Percentiles rank a stretch among this genome's conserved stretches.
phyloP scores from a whole-genome alignment of 345 rosid genomes.

The Alliaria petiolata region DNA sequence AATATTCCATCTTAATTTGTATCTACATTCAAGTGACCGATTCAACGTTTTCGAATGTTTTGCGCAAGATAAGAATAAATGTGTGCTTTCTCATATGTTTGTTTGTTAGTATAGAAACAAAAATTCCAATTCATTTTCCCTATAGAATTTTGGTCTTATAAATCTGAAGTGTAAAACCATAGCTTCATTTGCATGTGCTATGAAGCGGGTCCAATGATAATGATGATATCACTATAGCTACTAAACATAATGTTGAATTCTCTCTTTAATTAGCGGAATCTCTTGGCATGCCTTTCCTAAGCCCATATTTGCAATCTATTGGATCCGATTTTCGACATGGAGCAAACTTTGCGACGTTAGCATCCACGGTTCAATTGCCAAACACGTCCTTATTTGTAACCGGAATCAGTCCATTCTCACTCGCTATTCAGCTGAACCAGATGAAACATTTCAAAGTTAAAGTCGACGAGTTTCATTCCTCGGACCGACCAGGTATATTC shows the following conservation, averaged over 20 bases:
- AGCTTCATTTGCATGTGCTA: too few species aligned
- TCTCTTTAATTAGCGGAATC: conserved; percentile 80
- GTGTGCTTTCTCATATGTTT: too few species aligned
- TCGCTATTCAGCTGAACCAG: conserved; percentile 79
- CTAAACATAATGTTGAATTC: background rate
- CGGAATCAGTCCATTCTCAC: conserved; percentile 72
- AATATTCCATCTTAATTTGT: background rate
- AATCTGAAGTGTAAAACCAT: too few species aligned
- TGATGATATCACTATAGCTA: too few species aligned
- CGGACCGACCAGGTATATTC: background rate
- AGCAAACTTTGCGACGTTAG: conserved; percentile 74
- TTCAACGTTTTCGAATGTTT: background rate
- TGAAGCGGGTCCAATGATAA: too few species aligned
- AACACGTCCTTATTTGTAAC: conserved; percentile 69
- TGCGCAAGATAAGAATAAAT: background rate
- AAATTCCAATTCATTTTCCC: too few species aligned
- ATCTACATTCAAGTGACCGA: background rate
- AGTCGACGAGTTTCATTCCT: conserved; percentile 46
- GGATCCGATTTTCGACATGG: conserved; percentile 80
- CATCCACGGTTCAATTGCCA: conserved; percentile 74
- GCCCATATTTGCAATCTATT: conserved; percentile 80
- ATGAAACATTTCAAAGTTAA: conserved; percentile 64
- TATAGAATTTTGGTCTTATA: too few species aligned
- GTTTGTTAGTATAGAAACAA: too few species aligned
- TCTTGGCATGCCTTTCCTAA: conserved; percentile 64